Base-by-base conservation (phyloP, 306 rosid genomes). In the Purshia tridentata region DNA sequence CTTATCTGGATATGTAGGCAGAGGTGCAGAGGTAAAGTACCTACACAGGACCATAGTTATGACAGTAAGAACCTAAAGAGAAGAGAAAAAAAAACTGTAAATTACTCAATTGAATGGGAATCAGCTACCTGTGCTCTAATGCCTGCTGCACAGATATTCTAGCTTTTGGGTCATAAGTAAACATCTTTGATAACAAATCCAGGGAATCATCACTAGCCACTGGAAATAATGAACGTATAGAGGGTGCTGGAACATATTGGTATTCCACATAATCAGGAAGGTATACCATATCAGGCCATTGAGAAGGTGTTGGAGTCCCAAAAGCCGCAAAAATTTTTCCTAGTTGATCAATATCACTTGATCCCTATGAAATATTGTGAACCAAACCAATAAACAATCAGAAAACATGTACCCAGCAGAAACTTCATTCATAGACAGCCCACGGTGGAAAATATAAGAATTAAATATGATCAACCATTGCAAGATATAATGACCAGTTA, bases 251-350 rank as follows among this genome's bases (percentile, higher is more conserved):
- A 82, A 85, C 99, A 41, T 74, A 86, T 87, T 91, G 98, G 80
- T 90, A 94, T 84, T 94, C 99, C 73, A 94, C 96, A 75, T 91
- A 94, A 87, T 94, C 97, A 54, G 96, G 96, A 70, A 94, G 96
- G 73, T 77, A 90, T 47, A 86, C 76, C 85, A 94, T 87, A 84
- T 94, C 99, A 73, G 98, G 86, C 97, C 99, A 94, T 79, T 91
- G 99, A 72, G 96, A 84, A 82, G 89, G 69, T 55, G 96, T 80
- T 58, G 99, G 97, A 69, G 99, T 91, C 74, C 99, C 97, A 83
- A 91, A 90, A 59, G 97, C 96, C 16, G 92, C 91, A 67, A 94
- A 94, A 72, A 90, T 88, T 83, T 94, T 94, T 74, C 99, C 98
- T 74, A 94, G 83, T 78, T 94, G 99, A 81, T 94, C 99, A 62